Conservation (phyloP, 306 rosid genomes). For the Cicer yamashitae region DNA sequence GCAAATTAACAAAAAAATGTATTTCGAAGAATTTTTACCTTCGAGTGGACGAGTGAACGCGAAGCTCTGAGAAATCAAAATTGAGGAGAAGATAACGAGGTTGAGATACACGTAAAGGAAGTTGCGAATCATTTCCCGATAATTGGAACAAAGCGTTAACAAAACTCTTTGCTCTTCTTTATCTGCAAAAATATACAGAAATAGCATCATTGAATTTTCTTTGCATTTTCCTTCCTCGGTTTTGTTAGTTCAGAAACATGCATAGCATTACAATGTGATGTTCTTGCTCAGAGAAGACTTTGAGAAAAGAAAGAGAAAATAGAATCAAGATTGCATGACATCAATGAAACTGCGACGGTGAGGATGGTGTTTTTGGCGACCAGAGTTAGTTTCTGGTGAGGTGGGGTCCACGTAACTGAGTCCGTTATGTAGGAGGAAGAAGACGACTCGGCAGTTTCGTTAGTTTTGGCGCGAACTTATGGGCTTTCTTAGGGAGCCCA, state of each 20-base stretch:
- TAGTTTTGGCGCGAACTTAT: constrained; percentile 45
- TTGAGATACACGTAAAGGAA: constrained; percentile 37
- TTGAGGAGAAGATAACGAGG: constrained; percentile 51
- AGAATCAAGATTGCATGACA: constrained; percentile 39
- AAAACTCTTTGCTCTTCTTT: not conserved
- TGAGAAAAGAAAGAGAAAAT: not conserved
- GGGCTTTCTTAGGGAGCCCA: not conserved
- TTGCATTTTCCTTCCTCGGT: constrained; percentile 6
- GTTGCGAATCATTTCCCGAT: constrained; percentile 49
- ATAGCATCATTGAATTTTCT: constrained; percentile 18
- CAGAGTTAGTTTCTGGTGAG: not conserved
- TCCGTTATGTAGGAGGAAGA: constrained; percentile 29
- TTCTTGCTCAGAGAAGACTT: constrained; percentile 21
- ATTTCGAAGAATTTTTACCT: constrained; percentile 49
- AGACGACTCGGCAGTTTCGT: not conserved
- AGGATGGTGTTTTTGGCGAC: not conserved
- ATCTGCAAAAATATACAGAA: constrained; percentile 36
- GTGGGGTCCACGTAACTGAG: constrained; percentile 36
- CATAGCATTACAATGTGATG: constrained; percentile 8
- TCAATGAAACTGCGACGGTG: not conserved
- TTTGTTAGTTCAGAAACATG: constrained; percentile 47
- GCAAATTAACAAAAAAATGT: not conserved
- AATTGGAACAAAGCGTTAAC: not conserved
- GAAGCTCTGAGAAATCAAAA: constrained; percentile 51
- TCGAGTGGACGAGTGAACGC: constrained; percentile 61